Percentiles rank a stretch among this genome's conserved stretches.
These are phyloP conservation scores for Aureobasidium sp. DNA, from an alignment of 2,329 filamentous ascomycete genomes.

Conservation along the genomic window DNA sequence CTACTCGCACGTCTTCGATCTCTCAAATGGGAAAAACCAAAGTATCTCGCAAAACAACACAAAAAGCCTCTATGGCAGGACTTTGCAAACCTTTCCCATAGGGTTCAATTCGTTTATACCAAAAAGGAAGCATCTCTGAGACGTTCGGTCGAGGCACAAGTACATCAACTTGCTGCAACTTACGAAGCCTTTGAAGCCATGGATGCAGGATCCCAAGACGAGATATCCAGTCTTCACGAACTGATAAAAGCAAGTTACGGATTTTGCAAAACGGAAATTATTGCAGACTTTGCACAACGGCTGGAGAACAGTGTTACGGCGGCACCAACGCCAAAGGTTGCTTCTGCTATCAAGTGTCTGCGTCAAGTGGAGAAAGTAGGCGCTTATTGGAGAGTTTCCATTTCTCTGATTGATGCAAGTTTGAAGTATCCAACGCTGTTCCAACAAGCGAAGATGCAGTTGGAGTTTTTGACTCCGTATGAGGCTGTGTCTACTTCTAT, in stretches of 20 bases:
- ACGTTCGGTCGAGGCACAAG: neutral
- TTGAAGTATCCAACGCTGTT: neutral
- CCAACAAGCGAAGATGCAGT: neutral
- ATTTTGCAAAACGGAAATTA: neutral
- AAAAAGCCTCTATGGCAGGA: constrained; percentile 10
- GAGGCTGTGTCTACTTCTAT: neutral
- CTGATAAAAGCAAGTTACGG: neutral
- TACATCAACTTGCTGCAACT: neutral
- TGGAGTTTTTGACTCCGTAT: constrained; percentile 1
- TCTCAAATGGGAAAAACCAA: constrained; percentile 1
- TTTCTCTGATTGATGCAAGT: neutral
- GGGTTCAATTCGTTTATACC: constrained; percentile 1
- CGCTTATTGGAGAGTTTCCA: neutral
- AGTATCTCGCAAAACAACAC: constrained; percentile 2
- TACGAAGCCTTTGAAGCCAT: neutral
- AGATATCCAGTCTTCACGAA: neutral
- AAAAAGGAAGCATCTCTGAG: neutral
- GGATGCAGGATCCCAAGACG: neutral
- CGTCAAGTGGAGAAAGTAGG: constrained; percentile 7
- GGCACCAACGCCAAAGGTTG: neutral
- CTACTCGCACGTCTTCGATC: neutral
- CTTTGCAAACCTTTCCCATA: neutral
- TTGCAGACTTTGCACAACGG: neutral
- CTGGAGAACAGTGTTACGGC: neutral
- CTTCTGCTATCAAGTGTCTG: constrained; percentile 5